Evolutionary conservation across 2,329 filamentous ascomycete species (phyloP), one percentile per base, ranked within the genome.

Genomic region (Onygenales sp.): DNA sequence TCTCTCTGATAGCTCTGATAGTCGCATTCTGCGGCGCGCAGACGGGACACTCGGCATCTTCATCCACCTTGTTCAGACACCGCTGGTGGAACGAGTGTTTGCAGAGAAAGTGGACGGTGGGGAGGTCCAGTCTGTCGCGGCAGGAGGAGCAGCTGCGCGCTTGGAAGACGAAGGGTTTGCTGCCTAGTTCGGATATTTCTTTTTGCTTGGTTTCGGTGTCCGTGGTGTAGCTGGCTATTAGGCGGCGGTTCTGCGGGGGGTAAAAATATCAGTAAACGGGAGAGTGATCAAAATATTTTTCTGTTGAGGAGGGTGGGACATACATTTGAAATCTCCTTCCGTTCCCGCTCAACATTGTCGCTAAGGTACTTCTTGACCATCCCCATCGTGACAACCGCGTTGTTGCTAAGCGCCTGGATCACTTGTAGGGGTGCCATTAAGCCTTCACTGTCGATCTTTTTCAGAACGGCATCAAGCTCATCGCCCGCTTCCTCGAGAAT

Each of bases 391-490:
- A 94, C 92, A 2, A 96, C 89, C 5, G 84, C 81, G 60, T 86
- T 87, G 51, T 80, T 79, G 56, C 81, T 85, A 11, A 98, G 80
- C 0, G 91, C 93, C 69, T 98, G 92, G 13, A 98, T 93, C 35
- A 98, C 93, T 68, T 98, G 93, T 3, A 98, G 75, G 0, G 93
- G 93, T 0, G 93, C 92, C 88, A 98, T 93, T 39, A 98, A 80
- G 0, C 89, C 86, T 62, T 95, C 90, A 57, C 86, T 80, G 66
- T 96, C 89, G 60, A 98, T 97, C 63, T 88, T 90, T 59, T 83
- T 80, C 9, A 98, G 78, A 1, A 98, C 85, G 0, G 75, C 77
- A 53, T 89, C 81, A 8, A 98, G 78, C 71, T 97, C 92, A 48
- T 89, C 85, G 0, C 91, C 91, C 0, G 89, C 90, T 68, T 96